Evolutionary conservation across 2,329 filamentous ascomycete genomes (phyloP).

Genomic region (Monosporascus sp.): DNA sequence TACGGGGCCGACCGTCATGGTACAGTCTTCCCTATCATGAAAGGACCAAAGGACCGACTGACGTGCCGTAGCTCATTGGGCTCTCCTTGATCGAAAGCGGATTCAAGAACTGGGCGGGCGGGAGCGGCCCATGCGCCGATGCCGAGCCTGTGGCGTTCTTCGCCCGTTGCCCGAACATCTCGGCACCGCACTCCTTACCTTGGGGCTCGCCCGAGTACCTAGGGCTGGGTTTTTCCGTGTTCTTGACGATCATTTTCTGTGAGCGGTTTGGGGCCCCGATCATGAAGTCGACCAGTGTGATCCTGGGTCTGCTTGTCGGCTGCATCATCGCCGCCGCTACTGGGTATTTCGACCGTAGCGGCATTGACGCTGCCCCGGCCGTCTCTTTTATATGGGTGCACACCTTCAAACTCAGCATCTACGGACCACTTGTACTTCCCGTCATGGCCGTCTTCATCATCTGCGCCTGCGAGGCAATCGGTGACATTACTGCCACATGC

Average conservation of each 20-base stretch:
- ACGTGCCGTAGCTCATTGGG: slow-evolving; percentile 55
- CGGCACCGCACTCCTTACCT: slow-evolving; percentile 64
- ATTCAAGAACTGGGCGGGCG: slow-evolving; percentile 75
- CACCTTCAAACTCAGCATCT: slow-evolving; percentile 68
- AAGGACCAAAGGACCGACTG: neutral
- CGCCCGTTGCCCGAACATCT: slow-evolving; percentile 60
- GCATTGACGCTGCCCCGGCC: slow-evolving; percentile 66
- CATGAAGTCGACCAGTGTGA: slow-evolving; percentile 76
- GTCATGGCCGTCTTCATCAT: slow-evolving; percentile 67
- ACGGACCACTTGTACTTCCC: slow-evolving; percentile 69
- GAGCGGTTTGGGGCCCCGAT: slow-evolving; percentile 79
- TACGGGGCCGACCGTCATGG: slow-evolving; percentile 64
- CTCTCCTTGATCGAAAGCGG: slow-evolving; percentile 67
- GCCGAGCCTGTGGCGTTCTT: slow-evolving; percentile 50
- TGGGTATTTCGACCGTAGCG: slow-evolving; percentile 71
- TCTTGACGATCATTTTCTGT: slow-evolving; percentile 72
- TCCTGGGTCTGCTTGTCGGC: slow-evolving; percentile 68
- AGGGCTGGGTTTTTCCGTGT: slow-evolving; percentile 74
- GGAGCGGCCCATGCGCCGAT: slow-evolving; percentile 55
- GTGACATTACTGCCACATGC: slow-evolving; percentile 76
- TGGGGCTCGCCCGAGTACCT: slow-evolving; percentile 80
- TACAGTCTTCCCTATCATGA: slow-evolving; percentile 7
- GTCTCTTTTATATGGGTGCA: slow-evolving; percentile 76
- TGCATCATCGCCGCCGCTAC: slow-evolving; percentile 75
- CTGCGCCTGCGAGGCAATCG: slow-evolving; percentile 73